Conservation (phyloP, 2,329 filamentous ascomycete species). For the Colletotrichum truncatum region DNA sequence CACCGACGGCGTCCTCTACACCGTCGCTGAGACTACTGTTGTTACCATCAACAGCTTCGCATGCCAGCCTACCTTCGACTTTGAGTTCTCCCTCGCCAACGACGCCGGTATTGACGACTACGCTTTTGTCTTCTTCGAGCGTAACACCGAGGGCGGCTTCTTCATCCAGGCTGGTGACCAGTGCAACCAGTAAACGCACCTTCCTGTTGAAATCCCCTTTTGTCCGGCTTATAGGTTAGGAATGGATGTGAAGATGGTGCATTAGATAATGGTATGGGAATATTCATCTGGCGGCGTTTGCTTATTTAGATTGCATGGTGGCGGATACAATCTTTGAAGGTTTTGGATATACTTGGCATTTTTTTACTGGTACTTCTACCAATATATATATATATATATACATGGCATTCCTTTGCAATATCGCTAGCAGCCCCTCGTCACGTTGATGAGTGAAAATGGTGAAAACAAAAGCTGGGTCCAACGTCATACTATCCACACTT, state of each 20-base stretch:
- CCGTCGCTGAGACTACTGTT: not conserved
- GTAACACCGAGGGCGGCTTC: not conserved
- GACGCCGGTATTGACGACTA: not conserved
- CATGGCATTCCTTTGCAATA: not conserved
- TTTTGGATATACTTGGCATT: not conserved
- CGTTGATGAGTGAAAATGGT: no score
- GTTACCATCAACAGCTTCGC: constrained; percentile 23
- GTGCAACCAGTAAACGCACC: not conserved
- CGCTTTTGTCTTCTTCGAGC: constrained; percentile 6
- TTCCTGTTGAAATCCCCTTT: not conserved
- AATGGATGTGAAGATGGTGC: not conserved
- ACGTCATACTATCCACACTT: no score
- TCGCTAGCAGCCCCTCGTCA: no score
- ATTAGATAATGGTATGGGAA: not conserved
- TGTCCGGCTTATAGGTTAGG: not conserved
- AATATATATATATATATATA: not conserved
- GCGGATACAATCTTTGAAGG: not conserved
- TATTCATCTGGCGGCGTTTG: not conserved
- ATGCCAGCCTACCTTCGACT: not conserved
- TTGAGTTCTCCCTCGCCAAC: constrained; percentile 15
- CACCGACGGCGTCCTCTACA: no score
- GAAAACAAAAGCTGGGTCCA: no score
- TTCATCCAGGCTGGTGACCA: constrained; percentile 24
- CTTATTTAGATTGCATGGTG: not conserved
- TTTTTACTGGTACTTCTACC: constrained; percentile 8